phyloP scores from a whole-genome alignment of 2,329 filamentous ascomycete genomes.

The Ambrosiella xylebori region DNA sequence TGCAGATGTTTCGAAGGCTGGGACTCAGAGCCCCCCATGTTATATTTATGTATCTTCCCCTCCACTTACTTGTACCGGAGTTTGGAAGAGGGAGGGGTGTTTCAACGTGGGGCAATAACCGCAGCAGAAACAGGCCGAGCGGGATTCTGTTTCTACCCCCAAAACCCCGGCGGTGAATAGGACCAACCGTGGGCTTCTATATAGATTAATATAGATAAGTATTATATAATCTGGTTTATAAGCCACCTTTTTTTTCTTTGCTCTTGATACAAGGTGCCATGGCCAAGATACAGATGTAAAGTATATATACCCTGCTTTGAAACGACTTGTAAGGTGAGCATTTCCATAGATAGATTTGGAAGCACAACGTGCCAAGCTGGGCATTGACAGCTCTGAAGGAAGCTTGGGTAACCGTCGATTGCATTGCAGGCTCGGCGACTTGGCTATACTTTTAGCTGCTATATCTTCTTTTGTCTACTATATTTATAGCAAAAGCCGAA shows the following conservation, averaged over 20 bases:
- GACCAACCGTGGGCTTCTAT: not conserved
- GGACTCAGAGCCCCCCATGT: not conserved
- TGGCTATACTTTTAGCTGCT: not conserved
- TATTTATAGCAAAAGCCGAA: not conserved
- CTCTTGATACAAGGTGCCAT: no score
- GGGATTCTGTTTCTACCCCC: not conserved
- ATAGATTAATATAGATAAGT: no score
- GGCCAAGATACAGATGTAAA: no score
- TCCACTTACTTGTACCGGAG: not conserved
- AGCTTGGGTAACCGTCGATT: not conserved
- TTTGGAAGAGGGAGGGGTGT: slow-evolving; percentile 1
- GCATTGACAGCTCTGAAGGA: not conserved
- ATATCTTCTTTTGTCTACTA: not conserved
- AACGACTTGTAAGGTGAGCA: no score
- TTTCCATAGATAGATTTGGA: no score
- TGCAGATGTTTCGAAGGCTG: not conserved
- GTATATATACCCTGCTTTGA: no score
- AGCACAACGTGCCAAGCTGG: not conserved
- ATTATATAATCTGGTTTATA: no score
- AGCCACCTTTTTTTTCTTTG: no score
- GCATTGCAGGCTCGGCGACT: not conserved
- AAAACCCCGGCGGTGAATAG: not conserved
- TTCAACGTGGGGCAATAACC: slow-evolving; percentile 4
- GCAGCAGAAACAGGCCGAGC: slow-evolving; percentile 9
- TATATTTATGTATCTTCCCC: not conserved